Evolutionary conservation across 108 stramenopile species (phyloP).

Genomic region (Tribonema minus): DNA sequence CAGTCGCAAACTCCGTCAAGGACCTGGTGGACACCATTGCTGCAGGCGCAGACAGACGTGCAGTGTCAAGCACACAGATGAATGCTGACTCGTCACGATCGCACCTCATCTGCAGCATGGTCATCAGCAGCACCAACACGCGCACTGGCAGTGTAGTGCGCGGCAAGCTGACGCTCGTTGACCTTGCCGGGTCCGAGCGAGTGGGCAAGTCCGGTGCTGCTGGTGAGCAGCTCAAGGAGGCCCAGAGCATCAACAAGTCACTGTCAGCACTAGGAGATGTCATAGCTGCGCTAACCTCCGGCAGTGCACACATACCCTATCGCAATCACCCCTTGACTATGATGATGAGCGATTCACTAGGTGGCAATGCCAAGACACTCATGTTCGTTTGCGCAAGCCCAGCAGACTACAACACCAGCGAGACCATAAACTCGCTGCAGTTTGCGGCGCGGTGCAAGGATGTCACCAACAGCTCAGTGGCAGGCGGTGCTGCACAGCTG

Average conservation of each 20-base stretch:
- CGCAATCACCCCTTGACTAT: slow-evolving; percentile 63
- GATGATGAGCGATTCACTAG: slow-evolving; percentile 64
- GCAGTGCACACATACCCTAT: slow-evolving; percentile 47
- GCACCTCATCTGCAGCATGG: slow-evolving; percentile 45
- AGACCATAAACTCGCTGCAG: slow-evolving; percentile 54
- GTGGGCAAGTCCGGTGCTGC: slow-evolving; percentile 45
- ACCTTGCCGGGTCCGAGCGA: slow-evolving; percentile 55
- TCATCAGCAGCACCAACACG: slow-evolving; percentile 34
- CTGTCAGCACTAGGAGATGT: slow-evolving; percentile 56
- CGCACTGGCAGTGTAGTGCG: slow-evolving; percentile 46
- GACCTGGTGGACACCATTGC: slow-evolving; percentile 48
- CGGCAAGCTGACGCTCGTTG: slow-evolving; percentile 51
- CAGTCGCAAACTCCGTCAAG: slow-evolving; percentile 25
- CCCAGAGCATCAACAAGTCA: slow-evolving; percentile 59
- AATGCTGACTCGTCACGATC: slow-evolving; percentile 52
- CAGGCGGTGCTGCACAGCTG: slow-evolving; percentile 36
- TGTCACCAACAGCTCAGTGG: slow-evolving; percentile 37
- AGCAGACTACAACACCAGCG: slow-evolving; percentile 64
- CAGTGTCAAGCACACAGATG: slow-evolving; percentile 51
- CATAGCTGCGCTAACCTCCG: slow-evolving; percentile 50
- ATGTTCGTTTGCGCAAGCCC: slow-evolving; percentile 60
- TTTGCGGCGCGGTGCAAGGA: slow-evolving; percentile 53
- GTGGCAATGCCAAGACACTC: slow-evolving; percentile 63
- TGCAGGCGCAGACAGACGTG: slow-evolving; percentile 11
- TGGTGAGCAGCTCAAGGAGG: slow-evolving; percentile 47